phyloP scores from a whole-genome alignment of 225 moss, liverwort and hornwort genomes.

The Thuidium tamariscinum region DNA sequence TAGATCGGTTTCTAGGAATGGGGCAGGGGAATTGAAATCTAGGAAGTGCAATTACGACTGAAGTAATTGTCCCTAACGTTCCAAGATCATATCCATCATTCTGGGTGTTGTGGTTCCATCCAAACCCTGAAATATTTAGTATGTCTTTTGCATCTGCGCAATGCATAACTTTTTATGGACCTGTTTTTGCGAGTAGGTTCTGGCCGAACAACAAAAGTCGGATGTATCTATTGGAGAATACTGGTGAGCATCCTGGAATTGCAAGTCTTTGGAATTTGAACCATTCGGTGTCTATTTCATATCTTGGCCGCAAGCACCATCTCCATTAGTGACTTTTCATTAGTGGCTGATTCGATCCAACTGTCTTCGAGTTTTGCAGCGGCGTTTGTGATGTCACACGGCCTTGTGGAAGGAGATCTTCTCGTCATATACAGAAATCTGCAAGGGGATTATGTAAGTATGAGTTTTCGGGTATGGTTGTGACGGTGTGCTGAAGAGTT shows the following conservation, averaged over 20 bases:
- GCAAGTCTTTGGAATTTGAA: neutral
- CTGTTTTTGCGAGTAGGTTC: slow-evolving; percentile 30
- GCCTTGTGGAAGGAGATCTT: slow-evolving; percentile 33
- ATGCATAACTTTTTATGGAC: neutral
- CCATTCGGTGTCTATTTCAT: neutral
- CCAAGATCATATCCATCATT: neutral
- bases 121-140: neutral
- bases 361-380: neutral
- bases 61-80: neutral
- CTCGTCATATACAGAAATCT: slow-evolving; percentile 27
- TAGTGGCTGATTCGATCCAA: neutral
- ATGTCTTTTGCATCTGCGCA: neutral
- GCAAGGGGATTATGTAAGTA: slow-evolving; percentile 35
- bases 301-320: neutral
- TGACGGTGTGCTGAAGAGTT: neutral
- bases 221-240: slow-evolving; percentile 49
- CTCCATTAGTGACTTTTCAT: neutral
- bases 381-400: slow-evolving; percentile 32
- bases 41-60: neutral
- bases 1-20: neutral
- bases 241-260: slow-evolving; percentile 17
- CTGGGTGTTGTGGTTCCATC: neutral
- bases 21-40: neutral
- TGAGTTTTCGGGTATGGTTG: neutral
- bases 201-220: slow-evolving; percentile 56